Base-by-base conservation (phyloP, 2,329 filamentous ascomycete species). In the Monosporascus ibericus region DNA sequence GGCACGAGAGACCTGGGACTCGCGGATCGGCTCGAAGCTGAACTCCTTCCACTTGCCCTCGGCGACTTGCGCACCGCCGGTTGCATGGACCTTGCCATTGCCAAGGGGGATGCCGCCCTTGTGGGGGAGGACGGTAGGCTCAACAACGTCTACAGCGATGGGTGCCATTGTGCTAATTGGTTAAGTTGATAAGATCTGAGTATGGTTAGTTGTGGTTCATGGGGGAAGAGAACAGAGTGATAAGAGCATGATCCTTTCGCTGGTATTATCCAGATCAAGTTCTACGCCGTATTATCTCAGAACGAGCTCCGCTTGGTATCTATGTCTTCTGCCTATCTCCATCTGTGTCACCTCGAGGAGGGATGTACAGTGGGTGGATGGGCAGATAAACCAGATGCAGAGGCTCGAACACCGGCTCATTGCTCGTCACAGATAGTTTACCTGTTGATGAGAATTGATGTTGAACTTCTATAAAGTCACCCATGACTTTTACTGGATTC, bases 241-340 rank as follows among this genome's bases (percentile, higher is more conserved):
- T 59, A 76, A 80, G 81, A 81, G 89, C 90, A 95, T 95, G 90
- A 94, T 95, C 87, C 91, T 95, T 94, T 91, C 91, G 91, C 91
- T 91, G 88, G 90, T 90, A 94, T 94, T 92, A 92, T 92, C 90
- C 88, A 90, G 88, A 92, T 92, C 89, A 92, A 92, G 88, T 92
- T 90, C 53, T 76, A 78, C 78, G 86, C 90, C 88, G 89, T 94
- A 87, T 94, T 84, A 85, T 94, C 88, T 92, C 86, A 90, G 82
- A 67, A 63, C 65, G 61, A 63, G 62, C 59, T 64, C 63, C 53
- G 60, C 48, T 61, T 50, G 49, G 47, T 37, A 17, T 22, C 24
- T 51, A 47, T 25, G 38, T 50, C 52, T 24, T 58, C 53, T 47
- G n/a, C 39, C 30, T 44, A 60, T 58, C 53, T 58, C 54, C 56